Evolutionary conservation across 306 rosid genomes (phyloP).

Genomic region (Malus fusca): DNA sequence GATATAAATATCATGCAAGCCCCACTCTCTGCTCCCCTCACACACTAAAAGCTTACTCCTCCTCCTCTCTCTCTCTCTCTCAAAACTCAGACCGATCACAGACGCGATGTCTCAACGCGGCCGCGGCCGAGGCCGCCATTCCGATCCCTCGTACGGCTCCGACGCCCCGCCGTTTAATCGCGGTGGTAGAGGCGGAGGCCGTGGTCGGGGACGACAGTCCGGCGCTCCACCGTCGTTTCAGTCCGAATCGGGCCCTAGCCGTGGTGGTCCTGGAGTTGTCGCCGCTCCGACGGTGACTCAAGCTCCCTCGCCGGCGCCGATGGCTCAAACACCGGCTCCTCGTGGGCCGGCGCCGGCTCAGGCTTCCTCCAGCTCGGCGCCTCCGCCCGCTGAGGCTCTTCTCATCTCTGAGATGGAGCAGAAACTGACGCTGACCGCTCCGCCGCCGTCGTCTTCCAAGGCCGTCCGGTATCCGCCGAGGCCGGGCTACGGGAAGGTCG

Average conservation of each 20-base stretch:
- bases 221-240: neutral
- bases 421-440: slow-evolving; percentile 16
- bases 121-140: neutral
- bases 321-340: neutral
- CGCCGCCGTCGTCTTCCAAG: slow-evolving; percentile 40
- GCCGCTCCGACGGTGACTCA: neutral
- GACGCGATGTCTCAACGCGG: slow-evolving; percentile 23
- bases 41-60: neutral
- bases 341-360: neutral
- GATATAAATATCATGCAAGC: neutral
- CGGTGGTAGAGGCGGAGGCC: neutral
- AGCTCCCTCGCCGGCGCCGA: neutral
- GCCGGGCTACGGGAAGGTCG: slow-evolving; percentile 39
- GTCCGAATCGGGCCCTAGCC: neutral
- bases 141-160: slow-evolving; percentile 7
- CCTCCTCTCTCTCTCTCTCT: neutral
- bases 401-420: slow-evolving; percentile 3
- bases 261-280: too few species aligned
- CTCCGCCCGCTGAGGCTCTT: neutral
- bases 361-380: neutral
- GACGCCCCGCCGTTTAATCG: neutral
- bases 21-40: neutral
- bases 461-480: slow-evolving; percentile 16
- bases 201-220: slow-evolving; percentile 3
- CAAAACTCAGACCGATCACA: neutral